Base-by-base conservation (phyloP, 495 filamentous ascomycete genomes). In the Penicillium coprophilum region DNA sequence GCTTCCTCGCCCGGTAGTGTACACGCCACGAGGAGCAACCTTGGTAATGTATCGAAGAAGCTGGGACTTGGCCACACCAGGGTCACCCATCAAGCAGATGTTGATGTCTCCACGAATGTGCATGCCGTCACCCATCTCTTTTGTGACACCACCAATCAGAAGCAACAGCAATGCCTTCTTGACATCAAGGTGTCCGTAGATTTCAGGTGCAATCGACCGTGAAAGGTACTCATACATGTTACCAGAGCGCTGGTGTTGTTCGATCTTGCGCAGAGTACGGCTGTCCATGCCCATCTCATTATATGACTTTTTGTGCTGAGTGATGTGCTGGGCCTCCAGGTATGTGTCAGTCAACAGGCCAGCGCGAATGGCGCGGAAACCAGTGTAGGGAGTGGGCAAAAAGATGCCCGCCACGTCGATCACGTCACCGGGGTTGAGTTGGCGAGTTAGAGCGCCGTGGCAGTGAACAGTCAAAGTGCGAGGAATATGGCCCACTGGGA, bases 21-120 rank as follows among this genome's bases (percentile, higher is more conserved):
- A 98, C 30, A 98, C 92, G 60, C 94, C 94, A 45, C 94, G 89
- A 23, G 94, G 94, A 6, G 94, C 94, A 38, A 98, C 94, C 74
- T 98, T 98, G 52, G 92, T 90, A 68, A 98, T 97, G 71, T 97
- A 98, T 74, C 96, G 96, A 53, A 98, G 79, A 57, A 98, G 74
- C 75, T 98, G 94, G 31, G 94, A 98, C 76, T 98, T 98, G 73
- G 94, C 94, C 58, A 97, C 95, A 88, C 94, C 94, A 66, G 94
- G 94, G 68, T 98, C 94, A 78, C 94, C 94, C 94, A 98, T 97
- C 57, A 98, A 78, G 74, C 94, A 98, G 65, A 97, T 85, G 72
- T 98, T 98, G 77, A 98, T 95, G 64, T 98, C 94, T 60, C 94
- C 95, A 78, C 94, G 89, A 74, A 98, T 98, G 55, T 87, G 82